Evolutionary conservation across 2,329 filamentous ascomycete species (phyloP), one percentile per base, ranked within the genome.

Genomic region (Hypocrella siamensis): DNA sequence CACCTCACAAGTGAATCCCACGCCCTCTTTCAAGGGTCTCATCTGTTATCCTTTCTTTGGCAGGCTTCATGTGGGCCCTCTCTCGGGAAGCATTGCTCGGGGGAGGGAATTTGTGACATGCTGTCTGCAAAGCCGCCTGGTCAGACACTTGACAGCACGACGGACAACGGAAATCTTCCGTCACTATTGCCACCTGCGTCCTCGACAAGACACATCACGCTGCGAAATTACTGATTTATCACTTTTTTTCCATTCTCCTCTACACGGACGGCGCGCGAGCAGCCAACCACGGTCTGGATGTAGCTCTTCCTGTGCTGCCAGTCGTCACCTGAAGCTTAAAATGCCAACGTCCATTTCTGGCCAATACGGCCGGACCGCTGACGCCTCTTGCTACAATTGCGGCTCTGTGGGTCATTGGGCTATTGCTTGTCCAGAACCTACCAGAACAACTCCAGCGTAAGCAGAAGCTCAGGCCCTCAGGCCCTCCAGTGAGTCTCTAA

Each of bases 361-460:
- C 36, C 44, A 51, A 30, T 32, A 36, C 25, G 41, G 46, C 36
- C 52, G 44, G 17, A 37, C 51, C 18, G 51, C 56, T 28, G 53
- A 57, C 35, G 43, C 54, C 31, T 47, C 57, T 39, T 72, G 67
- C 46, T 70, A 68, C 46, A 70, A 69, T 42, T 72, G 67, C 41
- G 64, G 65, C 32, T 46, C 49, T 30, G 47, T 51, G 19, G 61
- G 62, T 4, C 67, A 72, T 43, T 70, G 64, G 54, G 53, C 63
- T 10, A 50, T 68, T 32, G 63, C 63, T 31, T 72, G 67, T 43
- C 66, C 64, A 6, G 60, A 67, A 36, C 57, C 61, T 16, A 63
- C 60, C 17, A 52, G 63, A 38, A 47, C 52, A 40, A 56, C 58
- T 28, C 62, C 62, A 40, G 60, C 58, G 67, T 70, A 58, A 63